Evolutionary conservation across 2,329 filamentous ascomycete genomes (phyloP), one percentile per base, ranked within the genome.

Genomic region (Phoma sp.): DNA sequence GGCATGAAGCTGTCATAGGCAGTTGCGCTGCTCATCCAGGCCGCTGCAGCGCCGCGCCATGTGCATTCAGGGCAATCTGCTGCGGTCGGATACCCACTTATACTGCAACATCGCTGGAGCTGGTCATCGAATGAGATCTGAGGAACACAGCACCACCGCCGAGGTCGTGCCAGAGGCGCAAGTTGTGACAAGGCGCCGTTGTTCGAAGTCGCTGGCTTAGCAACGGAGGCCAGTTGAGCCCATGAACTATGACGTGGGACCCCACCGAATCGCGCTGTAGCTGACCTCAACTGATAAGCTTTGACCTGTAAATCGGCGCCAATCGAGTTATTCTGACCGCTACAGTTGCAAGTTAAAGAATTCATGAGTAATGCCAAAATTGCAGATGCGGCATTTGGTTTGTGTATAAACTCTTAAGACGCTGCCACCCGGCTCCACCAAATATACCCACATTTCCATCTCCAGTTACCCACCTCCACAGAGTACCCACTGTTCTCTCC

Each of bases 401-500:
- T 45, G 10, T 46, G 50, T 69, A 69, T 67, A 68, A 65, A 65
- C 42, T 25, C 39, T 21, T 21, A 25, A 30, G 45, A 26, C 12
- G 33, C 33, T 55, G 42, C 42, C 49, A 53, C 23, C 38, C 42
- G 55, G 32, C 47, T 47, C 59, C 57, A 56, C 39, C 56, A 53
- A 52, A 57, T 49, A 53, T 60, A 58, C 47, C 46, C 56, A 49
- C 50, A 53, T 52, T 36, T 37, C 28, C 51, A 48, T 34, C 34
- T 49, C 40, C 39, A 45, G 14, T 57, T 59, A 60, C 38, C 62
- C 58, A 65, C 66, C 64, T 68, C 68, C 69, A 62, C 65, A 51
- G 18, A 56, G 32, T 62, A 57, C 51, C 67, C 66, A 68, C 66
- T 61, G 32, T 65, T 67, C 56, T 65, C 64, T 64, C 67, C 67